A percentile compares a stretch with the other conserved stretches of the same genome.
phyloP scores from a whole-genome alignment of 345 rosid genomes.

The Rhodamnia argentea region DNA sequence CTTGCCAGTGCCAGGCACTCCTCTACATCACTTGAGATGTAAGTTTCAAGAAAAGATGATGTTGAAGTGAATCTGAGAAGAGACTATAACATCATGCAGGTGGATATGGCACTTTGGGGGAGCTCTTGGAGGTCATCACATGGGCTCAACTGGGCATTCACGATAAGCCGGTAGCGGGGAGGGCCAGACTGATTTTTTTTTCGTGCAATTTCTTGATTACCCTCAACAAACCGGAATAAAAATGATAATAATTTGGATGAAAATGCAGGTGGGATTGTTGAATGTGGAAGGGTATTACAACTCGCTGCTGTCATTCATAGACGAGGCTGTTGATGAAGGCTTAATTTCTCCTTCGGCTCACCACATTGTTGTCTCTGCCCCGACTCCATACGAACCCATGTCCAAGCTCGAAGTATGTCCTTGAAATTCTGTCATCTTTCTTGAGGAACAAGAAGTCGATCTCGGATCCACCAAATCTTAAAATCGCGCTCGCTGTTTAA shows the following conservation, averaged over 20 bases:
- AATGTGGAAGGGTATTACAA: slow-evolving; percentile 76
- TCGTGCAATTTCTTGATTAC: neutral
- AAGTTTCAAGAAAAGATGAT: neutral
- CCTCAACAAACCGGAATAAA: no score
- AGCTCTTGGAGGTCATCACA: slow-evolving; percentile 63
- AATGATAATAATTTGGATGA: neutral
- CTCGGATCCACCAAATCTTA: neutral
- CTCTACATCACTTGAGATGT: neutral
- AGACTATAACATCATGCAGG: slow-evolving; percentile 16
- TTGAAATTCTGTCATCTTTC: neutral
- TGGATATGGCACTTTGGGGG: slow-evolving; percentile 76
- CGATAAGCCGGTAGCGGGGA: slow-evolving; percentile 43
- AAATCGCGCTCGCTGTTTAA: neutral
- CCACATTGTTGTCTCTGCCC: slow-evolving; percentile 66
- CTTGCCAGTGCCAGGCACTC: slow-evolving; percentile 62
- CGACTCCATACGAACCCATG: slow-evolving; percentile 60
- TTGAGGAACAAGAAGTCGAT: neutral
- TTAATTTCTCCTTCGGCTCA: slow-evolving; percentile 65
- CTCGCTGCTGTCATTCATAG: slow-evolving; percentile 58
- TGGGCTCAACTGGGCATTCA: slow-evolving; percentile 84
- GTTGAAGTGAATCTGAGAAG: neutral
- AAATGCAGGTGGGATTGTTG: slow-evolving; percentile 52
- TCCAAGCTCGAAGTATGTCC: slow-evolving; percentile 53
- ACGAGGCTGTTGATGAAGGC: slow-evolving; percentile 80
- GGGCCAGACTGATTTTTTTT: neutral